A percentile compares a stretch with the other conserved stretches of the same genome.
Evolutionary conservation across 2,329 filamentous ascomycete species (phyloP).

Genomic region (Xenosphaeropsis pyriputrescens): DNA sequence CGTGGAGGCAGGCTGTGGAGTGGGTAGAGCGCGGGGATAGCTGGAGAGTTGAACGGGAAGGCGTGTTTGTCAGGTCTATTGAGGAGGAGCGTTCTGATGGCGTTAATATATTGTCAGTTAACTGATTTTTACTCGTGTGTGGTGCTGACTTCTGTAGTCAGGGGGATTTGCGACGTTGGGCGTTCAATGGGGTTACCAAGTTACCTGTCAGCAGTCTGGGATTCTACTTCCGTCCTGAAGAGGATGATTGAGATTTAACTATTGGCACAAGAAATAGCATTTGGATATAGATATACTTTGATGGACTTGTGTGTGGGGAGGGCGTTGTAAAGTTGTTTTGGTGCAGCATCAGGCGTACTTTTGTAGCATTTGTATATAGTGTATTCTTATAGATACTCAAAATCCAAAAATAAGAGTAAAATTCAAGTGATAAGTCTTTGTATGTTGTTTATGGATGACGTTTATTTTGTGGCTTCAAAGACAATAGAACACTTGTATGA

Average conservation of each 20-base stretch:
- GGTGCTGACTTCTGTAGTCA: neutral
- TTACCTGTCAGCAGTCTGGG: neutral
- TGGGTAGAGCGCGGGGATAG: constrained; percentile 21
- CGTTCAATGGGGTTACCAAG: neutral
- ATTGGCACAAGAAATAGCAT: too few species aligned
- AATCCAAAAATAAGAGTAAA: too few species aligned
- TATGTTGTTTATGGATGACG: too few species aligned
- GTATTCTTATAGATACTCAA: too few species aligned
- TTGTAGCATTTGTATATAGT: too few species aligned
- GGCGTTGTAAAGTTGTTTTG: too few species aligned
- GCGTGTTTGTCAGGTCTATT: constrained; percentile 26
- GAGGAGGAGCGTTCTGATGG: constrained; percentile 3
- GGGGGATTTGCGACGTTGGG: neutral
- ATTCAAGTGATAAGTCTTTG: too few species aligned
- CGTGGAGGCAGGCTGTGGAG: constrained; percentile 29
- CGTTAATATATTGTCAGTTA: neutral
- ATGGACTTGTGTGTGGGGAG: too few species aligned
- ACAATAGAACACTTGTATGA: too few species aligned
- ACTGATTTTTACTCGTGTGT: neutral
- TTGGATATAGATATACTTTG: too few species aligned
- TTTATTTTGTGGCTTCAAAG: too few species aligned
- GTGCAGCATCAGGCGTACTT: too few species aligned
- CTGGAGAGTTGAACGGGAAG: constrained; percentile 29
- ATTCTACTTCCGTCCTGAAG: neutral
- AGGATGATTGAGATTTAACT: neutral